Conservation (phyloP, 495 filamentous ascomycete genomes). For the Hyphodiscus hymeniophilus region DNA sequence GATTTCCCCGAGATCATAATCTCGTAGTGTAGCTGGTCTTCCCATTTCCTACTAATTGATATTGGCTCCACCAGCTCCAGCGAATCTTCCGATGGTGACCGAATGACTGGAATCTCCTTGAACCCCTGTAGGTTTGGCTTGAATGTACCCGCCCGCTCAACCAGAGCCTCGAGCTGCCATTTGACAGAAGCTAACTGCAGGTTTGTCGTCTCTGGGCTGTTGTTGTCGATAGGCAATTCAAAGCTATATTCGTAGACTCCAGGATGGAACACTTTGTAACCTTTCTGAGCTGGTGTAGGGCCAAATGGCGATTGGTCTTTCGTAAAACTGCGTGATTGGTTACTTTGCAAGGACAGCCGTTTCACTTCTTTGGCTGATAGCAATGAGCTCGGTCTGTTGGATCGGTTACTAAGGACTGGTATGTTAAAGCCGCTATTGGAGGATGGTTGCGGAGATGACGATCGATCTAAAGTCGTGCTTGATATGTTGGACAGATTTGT, state of each 20-base stretch:
- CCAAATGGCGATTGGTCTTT: constrained; percentile 59
- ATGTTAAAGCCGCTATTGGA: constrained; percentile 1
- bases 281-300: constrained; percentile 66
- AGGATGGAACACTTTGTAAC: constrained; percentile 81
- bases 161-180: constrained; percentile 80
- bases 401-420: constrained; percentile 9
- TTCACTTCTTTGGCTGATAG: constrained; percentile 41
- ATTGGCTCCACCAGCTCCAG: constrained; percentile 93
- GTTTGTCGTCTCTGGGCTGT: constrained; percentile 83
- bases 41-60: constrained; percentile 93
- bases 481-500: too few relatives aligned
- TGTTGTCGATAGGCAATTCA: constrained; percentile 88
- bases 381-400: constrained; percentile 18
- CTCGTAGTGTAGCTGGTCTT: constrained; percentile 96
- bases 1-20: constrained; percentile 99
- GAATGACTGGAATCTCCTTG: constrained; percentile 79
- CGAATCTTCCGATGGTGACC: constrained; percentile 84
- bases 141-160: constrained; percentile 89
- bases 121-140: constrained; percentile 79
- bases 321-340: constrained; percentile 79
- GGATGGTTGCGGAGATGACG: neutral
- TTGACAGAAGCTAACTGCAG: constrained; percentile 82
- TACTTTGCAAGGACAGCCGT: constrained; percentile 68
- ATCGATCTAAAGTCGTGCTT: constrained; percentile 24
- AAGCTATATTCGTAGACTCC: constrained; percentile 94